phyloP scores from a whole-genome alignment of 23 red algal genomes.

The Gracilaria caudata region DNA sequence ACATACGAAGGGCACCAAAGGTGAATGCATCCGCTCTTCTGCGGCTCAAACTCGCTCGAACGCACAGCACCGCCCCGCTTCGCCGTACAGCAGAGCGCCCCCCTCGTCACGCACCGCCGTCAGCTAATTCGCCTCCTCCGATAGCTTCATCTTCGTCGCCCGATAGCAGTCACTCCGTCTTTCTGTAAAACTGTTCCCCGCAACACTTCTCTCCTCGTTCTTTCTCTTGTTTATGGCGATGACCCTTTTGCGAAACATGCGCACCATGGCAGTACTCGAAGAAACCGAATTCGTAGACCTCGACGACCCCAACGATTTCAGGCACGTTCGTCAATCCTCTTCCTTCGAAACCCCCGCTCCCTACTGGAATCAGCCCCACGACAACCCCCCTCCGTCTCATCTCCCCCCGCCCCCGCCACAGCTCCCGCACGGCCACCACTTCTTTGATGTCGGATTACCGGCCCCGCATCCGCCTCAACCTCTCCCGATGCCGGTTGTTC shows the following conservation, averaged over 20 bases:
- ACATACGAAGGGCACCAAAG: too few relatives aligned
- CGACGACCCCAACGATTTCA: conserved; percentile 25
- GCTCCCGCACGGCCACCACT: neutral
- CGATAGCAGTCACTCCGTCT: neutral
- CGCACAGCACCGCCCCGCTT: neutral
- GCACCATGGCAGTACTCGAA: conserved; percentile 1
- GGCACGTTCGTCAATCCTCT: neutral
- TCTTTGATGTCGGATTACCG: neutral
- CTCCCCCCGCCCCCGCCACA: neutral
- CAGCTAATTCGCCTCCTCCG: neutral
- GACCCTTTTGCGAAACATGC: conserved; percentile 15
- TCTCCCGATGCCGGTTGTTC: neutral
- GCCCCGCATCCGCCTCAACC: neutral
- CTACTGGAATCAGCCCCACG: neutral
- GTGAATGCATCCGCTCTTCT: too few relatives aligned
- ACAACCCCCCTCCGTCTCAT: neutral
- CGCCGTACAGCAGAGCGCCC: neutral
- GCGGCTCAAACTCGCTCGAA: neutral
- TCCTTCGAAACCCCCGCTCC: neutral
- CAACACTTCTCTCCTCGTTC: neutral
- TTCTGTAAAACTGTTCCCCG: neutral
- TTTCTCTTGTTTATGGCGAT: neutral
- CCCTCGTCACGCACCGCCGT: neutral
- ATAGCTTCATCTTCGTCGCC: neutral
- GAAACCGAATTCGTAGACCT: conserved; percentile 48